Base-by-base conservation (phyloP, 495 filamentous ascomycete species). In the Venustampulla echinocandica region DNA sequence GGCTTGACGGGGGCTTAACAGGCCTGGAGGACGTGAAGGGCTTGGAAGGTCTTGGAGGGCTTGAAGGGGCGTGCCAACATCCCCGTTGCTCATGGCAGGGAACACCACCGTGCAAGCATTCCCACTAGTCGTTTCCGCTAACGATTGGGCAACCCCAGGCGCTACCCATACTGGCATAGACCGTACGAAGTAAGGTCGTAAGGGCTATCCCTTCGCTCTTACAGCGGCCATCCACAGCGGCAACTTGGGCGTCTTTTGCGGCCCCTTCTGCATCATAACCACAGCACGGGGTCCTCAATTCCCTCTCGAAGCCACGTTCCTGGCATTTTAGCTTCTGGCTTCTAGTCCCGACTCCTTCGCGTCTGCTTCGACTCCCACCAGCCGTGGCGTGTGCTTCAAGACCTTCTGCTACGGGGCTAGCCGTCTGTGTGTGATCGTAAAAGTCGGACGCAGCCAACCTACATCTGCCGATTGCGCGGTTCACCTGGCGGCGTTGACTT, bases 101-200 rank as follows among this genome's bases (percentile, higher is more conserved):
- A n/a, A n/a, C n/a, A n/a, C n/a, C n/a, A 40, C 34, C 41, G 27
- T 50, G 13, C 24, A 19, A 17, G 37, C 20, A 15, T 27, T 43
- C 33, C 49, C 49, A 42, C 43, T 52, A 52, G 49, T 20, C 38
- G 34, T 46, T 52, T 46, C 49, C 49, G 46, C 49, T 49, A 49
- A 35, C 24, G 22, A 22, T 40, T 52, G 45, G 49, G 42, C 49
- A 52, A 14, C 33, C 22, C 42, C 32, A 14, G 45, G 33, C 25
- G n/a, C n/a, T n/a, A n/a, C 13, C 22, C 37, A 43, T 2, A 9
- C 27, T 5, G 17, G 9, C 10, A 9, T 5, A 10, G 9, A 37
- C 34, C 27, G 7, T 7, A 37, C 6, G 9, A 37, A 37, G 34
- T 17, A 10, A 15, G 17, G 37, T 9, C 37, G 7, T 10, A 6